Conservation (phyloP, 306 rosid species). For the Hippophae gyantsensis region DNA sequence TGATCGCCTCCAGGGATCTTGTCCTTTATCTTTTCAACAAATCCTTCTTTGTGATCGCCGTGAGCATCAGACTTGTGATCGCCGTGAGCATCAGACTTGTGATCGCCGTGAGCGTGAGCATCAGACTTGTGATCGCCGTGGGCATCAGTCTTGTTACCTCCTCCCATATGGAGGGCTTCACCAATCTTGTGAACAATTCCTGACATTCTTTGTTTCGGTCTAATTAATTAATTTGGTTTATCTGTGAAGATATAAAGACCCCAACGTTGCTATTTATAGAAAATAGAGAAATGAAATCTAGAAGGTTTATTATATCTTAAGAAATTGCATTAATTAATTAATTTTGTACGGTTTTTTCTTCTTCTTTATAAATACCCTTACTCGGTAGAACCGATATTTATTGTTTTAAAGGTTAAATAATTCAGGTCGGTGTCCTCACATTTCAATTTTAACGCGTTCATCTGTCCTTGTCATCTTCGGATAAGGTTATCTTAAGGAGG, state of each 20-base stretch:
- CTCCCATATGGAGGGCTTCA: constrained; percentile 50
- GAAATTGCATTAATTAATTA: too few relatives aligned
- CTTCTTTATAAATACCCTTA: too few relatives aligned
- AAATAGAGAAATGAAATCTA: too few relatives aligned
- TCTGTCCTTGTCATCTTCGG: too few relatives aligned
- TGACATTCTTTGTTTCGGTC: constrained; percentile 19
- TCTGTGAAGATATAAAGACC: not conserved
- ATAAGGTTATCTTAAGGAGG: too few relatives aligned
- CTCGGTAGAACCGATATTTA: too few relatives aligned
- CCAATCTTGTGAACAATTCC: constrained; percentile 47
- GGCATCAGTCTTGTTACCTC: constrained; percentile 15
- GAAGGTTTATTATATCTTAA: too few relatives aligned
- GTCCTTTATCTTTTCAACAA: not conserved
- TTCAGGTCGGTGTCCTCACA: too few relatives aligned
- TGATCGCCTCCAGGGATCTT: not conserved
- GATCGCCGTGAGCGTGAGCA: constrained; percentile 7
- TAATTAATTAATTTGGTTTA: not conserved
- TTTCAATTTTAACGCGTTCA: too few relatives aligned
- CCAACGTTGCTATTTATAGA: not conserved
- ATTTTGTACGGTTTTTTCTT: too few relatives aligned
- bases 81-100: not conserved
- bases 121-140: constrained; percentile 6
- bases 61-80: constrained; percentile 8
- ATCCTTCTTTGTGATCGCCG: not conserved
- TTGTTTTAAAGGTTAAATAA: too few relatives aligned